Percentiles rank a stretch among this genome's conserved stretches.
These are phyloP conservation scores for Suillus sp. DNA, from an alignment of 768 basidiomycete species.

Conservation along the genomic window DNA sequence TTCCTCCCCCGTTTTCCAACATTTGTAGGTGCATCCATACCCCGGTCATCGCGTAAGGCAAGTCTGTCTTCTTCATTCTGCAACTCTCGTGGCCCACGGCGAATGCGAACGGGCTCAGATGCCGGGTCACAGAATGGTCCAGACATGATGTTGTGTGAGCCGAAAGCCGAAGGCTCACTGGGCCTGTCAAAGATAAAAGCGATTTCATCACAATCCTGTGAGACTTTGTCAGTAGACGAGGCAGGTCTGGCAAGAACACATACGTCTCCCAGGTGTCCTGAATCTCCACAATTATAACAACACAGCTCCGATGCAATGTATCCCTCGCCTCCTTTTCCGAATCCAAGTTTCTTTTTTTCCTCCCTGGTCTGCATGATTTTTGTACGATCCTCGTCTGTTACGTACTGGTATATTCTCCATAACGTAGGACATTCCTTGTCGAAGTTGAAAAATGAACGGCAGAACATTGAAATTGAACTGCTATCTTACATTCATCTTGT, in stretches of 20 bases:
- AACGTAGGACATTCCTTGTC: conserved; percentile 78
- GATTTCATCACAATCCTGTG: conserved; percentile 63
- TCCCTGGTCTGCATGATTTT: conserved; percentile 48
- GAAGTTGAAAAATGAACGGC: conserved; percentile 1
- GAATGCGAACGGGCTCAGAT: conserved; percentile 33
- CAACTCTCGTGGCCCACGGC: conserved; percentile 43
- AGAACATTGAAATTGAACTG: neutral
- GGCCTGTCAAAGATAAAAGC: conserved; percentile 44
- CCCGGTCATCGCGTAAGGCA: conserved; percentile 46
- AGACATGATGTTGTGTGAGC: conserved; percentile 55
- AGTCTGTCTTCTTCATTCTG: conserved; percentile 27
- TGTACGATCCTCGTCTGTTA: conserved; percentile 53
- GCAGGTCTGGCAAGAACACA: conserved; percentile 29
- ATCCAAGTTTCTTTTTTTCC: conserved; percentile 46
- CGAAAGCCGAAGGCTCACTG: conserved; percentile 66
- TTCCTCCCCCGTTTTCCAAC: conserved; percentile 68
- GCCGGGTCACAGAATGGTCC: conserved; percentile 66
- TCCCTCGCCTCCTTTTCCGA: conserved; percentile 78
- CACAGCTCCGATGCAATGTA: conserved; percentile 74
- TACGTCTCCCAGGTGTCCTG: conserved; percentile 81
- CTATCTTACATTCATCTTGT: conserved; percentile 61
- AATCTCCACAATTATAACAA: conserved; percentile 80
- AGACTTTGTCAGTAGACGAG: neutral
- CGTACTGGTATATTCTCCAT: conserved; percentile 81
- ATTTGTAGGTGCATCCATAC: conserved; percentile 49